These are phyloP conservation scores for Debaryomyces castellii DNA, from an alignment of 805 yeast genomes.

Conservation along the genomic window DNA sequence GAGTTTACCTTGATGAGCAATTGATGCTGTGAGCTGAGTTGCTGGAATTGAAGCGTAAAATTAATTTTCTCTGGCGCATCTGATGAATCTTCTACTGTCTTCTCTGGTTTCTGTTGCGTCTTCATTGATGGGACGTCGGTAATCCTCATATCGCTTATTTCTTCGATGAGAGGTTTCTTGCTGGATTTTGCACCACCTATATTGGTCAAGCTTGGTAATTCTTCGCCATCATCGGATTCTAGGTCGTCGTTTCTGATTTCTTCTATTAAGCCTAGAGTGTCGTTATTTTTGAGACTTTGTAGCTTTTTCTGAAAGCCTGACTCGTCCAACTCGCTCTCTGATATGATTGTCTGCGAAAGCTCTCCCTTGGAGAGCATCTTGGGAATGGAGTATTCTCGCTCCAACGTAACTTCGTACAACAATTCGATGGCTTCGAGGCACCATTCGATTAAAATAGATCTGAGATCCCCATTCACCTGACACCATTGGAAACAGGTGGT, in stretches of 20 bases:
- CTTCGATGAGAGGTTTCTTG: slow-evolving; percentile 53
- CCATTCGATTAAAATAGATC: slow-evolving; percentile 75
- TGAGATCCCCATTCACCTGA: slow-evolving; percentile 54
- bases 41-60: slow-evolving; percentile 4
- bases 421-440: slow-evolving; percentile 78
- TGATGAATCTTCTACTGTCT: not conserved
- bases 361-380: slow-evolving; percentile 72
- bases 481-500: slow-evolving; percentile 63
- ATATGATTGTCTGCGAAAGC: slow-evolving; percentile 44
- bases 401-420: slow-evolving; percentile 45
- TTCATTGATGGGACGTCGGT: not conserved
- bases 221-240: slow-evolving; percentile 17
- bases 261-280: slow-evolving; percentile 43
- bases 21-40: slow-evolving; percentile 1
- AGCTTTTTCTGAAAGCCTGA: slow-evolving; percentile 35
- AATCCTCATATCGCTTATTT: slow-evolving; percentile 33
- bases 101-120: not conserved
- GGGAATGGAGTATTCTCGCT: slow-evolving; percentile 66
- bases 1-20: slow-evolving; percentile 17
- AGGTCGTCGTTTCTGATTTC: slow-evolving; percentile 27
- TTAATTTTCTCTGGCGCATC: not conserved
- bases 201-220: slow-evolving; percentile 30
- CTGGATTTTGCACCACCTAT: slow-evolving; percentile 12
- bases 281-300: slow-evolving; percentile 37
- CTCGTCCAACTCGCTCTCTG: slow-evolving; percentile 42